Base-by-base conservation (phyloP, 2,329 filamentous ascomycete species). In the Aspergillus clavatus region DNA sequence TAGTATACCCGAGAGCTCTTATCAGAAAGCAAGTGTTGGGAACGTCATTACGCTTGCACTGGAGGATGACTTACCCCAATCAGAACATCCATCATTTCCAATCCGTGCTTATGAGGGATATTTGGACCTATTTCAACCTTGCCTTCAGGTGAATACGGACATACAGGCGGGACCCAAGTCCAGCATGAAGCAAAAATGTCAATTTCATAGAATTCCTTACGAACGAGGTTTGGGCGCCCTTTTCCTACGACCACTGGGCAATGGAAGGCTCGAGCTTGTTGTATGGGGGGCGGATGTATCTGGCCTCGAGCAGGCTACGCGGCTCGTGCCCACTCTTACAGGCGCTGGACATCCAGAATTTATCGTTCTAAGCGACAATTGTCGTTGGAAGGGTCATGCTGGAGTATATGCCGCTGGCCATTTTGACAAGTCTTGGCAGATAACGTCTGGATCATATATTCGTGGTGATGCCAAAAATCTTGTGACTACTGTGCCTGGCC, bases 311-410 rank as follows among this genome's bases (percentile, higher is more conserved):
- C 69, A 74, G 44, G 78, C 77, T 31, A 72, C 75, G 4, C 69
- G 78, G 23, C 61, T 82, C 28, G 67, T 80, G 19, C 79, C 79
- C 0, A 73, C 75, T 52, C 59, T 80, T 41, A 77, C 78, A 14
- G 79, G 79, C 7, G 74, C 72, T 39, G 77, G 78, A 0, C 76
- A 79, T 52, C 78, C 79, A 10, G 78, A 82, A 52, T 81, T 80
- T 53, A 65, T 81, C 4, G 58, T 82, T 2, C 53, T 77, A 22
- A 67, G 72, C 35, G 55, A 63, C 42, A 67, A 60, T 19, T 73
- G 73, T 57, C 65, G 68, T 45, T 78, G 72, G 73, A 72, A 71
- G 51, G 78, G 78, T 1, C 61, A 74, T 36, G 75, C 72, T 35
- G 78, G 78, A 4, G 67, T 71, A 4, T 57, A 77, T 45, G 76